These are phyloP conservation scores for Pseudogymnoascus sp. DNA, from an alignment of 2,329 filamentous ascomycete species.

Conservation along the genomic window DNA sequence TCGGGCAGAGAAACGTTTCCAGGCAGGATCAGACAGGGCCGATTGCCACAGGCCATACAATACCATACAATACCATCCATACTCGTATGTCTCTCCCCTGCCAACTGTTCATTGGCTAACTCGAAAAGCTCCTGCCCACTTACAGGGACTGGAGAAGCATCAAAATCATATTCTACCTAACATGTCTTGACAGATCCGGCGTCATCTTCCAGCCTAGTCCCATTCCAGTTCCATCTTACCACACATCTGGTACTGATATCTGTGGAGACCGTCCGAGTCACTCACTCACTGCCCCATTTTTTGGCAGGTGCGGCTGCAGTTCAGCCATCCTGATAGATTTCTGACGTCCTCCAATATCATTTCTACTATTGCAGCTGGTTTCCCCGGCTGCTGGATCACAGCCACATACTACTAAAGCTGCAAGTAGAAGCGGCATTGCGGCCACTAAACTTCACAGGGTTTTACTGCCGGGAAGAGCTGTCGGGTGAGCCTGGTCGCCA, in stretches of 20 bases:
- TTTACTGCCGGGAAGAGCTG: not conserved
- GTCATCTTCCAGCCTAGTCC: not conserved
- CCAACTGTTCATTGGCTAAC: not conserved
- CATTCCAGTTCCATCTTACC: not conserved
- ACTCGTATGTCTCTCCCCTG: not conserved
- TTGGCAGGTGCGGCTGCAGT: not conserved
- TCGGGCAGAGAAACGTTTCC: not conserved
- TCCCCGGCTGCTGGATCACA: not conserved
- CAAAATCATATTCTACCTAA: not conserved
- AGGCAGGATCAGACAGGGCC: conserved; percentile 1
- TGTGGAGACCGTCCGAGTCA: not conserved
- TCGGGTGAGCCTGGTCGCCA: not conserved
- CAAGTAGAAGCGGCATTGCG: not conserved
- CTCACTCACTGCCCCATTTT: not conserved
- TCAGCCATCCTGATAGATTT: not conserved
- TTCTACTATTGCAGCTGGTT: not conserved
- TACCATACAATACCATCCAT: not conserved
- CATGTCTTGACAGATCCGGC: conserved; percentile 1
- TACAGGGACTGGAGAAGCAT: not conserved
- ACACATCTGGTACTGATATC: not conserved
- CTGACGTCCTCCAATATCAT: not conserved
- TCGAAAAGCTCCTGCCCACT: not conserved
- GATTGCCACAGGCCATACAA: not conserved
- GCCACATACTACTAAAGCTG: not conserved
- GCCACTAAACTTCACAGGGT: not conserved